phyloP scores from a whole-genome alignment of 371 early-diverging fungal species.

The Circinella umbellata region DNA sequence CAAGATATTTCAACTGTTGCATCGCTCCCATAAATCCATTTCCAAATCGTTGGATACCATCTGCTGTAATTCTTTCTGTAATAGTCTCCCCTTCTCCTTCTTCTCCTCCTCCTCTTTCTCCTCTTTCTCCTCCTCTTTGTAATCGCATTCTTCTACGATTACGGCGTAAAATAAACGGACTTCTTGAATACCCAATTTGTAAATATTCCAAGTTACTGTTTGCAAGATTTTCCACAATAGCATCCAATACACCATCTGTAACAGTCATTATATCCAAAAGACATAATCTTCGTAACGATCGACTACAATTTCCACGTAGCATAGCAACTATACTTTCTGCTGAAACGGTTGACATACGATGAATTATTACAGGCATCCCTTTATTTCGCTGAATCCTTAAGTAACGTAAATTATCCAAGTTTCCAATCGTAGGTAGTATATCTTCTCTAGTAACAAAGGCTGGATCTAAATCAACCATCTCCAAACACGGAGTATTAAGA shows the following conservation, averaged over 20 bases:
- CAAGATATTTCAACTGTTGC: neutral
- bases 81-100: too few species aligned
- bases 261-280: neutral
- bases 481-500: neutral
- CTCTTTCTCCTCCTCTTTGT: too few species aligned
- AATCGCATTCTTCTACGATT: neutral
- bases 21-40: neutral
- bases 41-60: neutral
- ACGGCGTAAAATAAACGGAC: neutral
- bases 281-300: neutral
- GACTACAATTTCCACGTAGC: neutral
- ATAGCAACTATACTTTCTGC: neutral
- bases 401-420: neutral
- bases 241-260: slow-evolving; percentile 4
- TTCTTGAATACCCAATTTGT: slow-evolving; percentile 1
- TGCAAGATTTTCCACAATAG: neutral
- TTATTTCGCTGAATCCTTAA: neutral
- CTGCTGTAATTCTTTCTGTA: neutral
- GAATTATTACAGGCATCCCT: too few species aligned
- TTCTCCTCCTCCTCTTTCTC: too few species aligned
- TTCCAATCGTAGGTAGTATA: neutral
- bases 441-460: neutral
- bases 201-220: neutral
- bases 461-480: neutral
- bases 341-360: neutral